Percentiles rank a stretch among this genome's conserved stretches.
Evolutionary conservation across 2,329 filamentous ascomycete genomes (phyloP).

Genomic region (Cyclaneusma minus): DNA sequence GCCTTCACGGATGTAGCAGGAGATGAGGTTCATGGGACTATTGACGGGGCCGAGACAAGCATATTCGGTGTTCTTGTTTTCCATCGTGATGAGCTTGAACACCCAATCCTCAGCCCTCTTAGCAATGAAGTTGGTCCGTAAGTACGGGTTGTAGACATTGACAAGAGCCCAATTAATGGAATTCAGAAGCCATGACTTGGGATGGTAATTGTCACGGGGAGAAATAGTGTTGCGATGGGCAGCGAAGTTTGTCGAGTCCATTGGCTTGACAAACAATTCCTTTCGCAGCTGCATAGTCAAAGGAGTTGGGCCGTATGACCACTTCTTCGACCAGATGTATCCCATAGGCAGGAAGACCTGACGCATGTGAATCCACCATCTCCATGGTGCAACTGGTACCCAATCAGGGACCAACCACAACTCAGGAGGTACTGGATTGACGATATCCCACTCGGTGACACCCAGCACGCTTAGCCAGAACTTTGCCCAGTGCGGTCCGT

Average conservation of each 20-base stretch:
- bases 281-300: slow-evolving; percentile 57
- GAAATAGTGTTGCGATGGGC: slow-evolving; percentile 71
- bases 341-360: slow-evolving; percentile 90
- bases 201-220: slow-evolving; percentile 74
- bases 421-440: slow-evolving; percentile 89
- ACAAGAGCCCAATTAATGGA: slow-evolving; percentile 63
- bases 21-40: slow-evolving; percentile 76
- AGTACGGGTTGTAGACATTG: slow-evolving; percentile 64
- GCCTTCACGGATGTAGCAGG: slow-evolving; percentile 73
- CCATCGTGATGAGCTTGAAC: slow-evolving; percentile 72
- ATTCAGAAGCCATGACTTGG: slow-evolving; percentile 75
- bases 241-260: slow-evolving; percentile 63
- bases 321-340: slow-evolving; percentile 73
- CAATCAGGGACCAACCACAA: slow-evolving; percentile 87
- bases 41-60: slow-evolving; percentile 80
- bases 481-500: slow-evolving; percentile 90
- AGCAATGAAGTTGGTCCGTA: slow-evolving; percentile 51
- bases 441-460: slow-evolving; percentile 75
- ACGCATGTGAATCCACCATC: slow-evolving; percentile 98
- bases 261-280: slow-evolving; percentile 70
- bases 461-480: slow-evolving; percentile 84
- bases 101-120: slow-evolving; percentile 65
- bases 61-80: slow-evolving; percentile 86
- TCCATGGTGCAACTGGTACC: slow-evolving; percentile 78
- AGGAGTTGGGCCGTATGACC: slow-evolving; percentile 60